Evolutionary conservation across 257 asterid genomes (phyloP).

Genomic region (Buddleja alternifolia): DNA sequence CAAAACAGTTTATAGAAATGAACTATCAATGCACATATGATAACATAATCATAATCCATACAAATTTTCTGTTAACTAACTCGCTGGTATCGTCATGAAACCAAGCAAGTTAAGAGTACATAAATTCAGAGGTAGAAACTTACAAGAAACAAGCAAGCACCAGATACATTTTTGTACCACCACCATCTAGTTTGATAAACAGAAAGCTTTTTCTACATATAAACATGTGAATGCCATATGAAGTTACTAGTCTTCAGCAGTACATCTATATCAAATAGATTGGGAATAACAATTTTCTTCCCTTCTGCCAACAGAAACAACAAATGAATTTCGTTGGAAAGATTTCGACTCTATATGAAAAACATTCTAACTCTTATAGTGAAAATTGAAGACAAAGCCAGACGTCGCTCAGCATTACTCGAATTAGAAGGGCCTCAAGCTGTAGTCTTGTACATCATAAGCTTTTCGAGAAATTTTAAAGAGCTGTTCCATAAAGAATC

Average conservation of each 20-base stretch:
- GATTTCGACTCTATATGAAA: conserved; percentile 12
- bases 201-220: too few species aligned
- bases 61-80: not conserved
- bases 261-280: not conserved
- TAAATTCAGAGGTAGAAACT: conserved; percentile 2
- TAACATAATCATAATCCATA: not conserved
- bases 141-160: not conserved
- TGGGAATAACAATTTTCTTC: not conserved
- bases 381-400: conserved; percentile 20
- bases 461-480: not conserved
- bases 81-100: not conserved
- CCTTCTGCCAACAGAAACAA: not conserved
- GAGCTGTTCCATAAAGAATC: not conserved
- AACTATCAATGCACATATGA: not conserved
- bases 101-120: not conserved
- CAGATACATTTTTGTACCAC: not conserved
- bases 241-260: not conserved
- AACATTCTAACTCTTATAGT: not conserved
- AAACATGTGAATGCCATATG: not conserved
- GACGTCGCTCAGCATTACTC: not conserved
- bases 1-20: conserved; percentile 1
- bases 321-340: not conserved
- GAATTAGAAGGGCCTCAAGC: conserved; percentile 1
- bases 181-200: not conserved
- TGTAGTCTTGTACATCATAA: not conserved